phyloP scores from a whole-genome alignment of 768 basidiomycete genomes.

The Pleurotus sapidus region DNA sequence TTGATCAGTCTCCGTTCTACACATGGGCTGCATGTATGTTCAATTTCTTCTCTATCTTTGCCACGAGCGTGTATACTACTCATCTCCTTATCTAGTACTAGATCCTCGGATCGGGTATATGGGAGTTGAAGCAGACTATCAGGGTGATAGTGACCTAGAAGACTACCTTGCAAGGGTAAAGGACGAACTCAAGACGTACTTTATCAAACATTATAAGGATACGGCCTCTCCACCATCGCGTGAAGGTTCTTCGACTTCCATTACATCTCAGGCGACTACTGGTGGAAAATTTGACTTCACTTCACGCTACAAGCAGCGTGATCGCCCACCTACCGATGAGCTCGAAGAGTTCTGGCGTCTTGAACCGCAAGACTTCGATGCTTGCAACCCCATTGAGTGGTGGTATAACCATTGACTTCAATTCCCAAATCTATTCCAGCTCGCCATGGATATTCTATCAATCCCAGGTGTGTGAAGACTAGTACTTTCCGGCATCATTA shows the following conservation, averaged over 20 bases:
- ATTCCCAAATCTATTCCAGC: too few relatives aligned
- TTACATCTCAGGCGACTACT: neutral
- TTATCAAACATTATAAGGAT: neutral
- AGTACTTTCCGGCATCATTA: too few relatives aligned
- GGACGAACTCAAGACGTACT: neutral
- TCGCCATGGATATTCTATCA: too few relatives aligned
- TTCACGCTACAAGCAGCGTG: neutral
- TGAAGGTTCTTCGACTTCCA: neutral
- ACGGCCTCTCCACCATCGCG: neutral
- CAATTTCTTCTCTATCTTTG: neutral
- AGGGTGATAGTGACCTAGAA: neutral
- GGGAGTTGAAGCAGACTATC: neutral
- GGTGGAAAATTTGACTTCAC: neutral
- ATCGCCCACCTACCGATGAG: neutral
- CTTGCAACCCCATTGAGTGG: too few relatives aligned
- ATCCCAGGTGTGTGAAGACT: too few relatives aligned
- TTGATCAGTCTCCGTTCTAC: neutral
- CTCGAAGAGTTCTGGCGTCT: conserved; percentile 1
- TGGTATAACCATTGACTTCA: too few relatives aligned
- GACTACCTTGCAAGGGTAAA: neutral
- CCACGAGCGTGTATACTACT: too few relatives aligned
- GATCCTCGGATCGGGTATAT: neutral
- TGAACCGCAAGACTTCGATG: too few relatives aligned
- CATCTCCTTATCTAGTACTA: too few relatives aligned
- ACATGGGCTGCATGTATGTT: neutral